phyloP scores from a whole-genome alignment of 202 grass and related monocot genomes.

The Zoysia matrella region DNA sequence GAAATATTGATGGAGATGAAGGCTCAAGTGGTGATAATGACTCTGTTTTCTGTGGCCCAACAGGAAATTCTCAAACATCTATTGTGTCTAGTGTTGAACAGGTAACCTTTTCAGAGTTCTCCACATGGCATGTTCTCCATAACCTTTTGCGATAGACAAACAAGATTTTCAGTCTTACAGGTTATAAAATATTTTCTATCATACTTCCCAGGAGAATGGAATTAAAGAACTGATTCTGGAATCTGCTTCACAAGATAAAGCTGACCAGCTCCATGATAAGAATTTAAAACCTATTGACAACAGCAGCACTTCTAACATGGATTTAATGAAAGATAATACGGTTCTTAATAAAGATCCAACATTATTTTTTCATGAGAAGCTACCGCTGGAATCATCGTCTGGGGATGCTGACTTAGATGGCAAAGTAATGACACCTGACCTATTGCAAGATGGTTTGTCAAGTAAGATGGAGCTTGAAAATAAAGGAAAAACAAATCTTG shows the following conservation, averaged over 20 bases:
- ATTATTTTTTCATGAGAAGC: conserved; percentile 78
- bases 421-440: conserved; percentile 44
- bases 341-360: conserved; percentile 79
- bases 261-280: conserved; percentile 27
- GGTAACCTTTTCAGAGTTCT: not conserved
- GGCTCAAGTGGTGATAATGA: conserved; percentile 58
- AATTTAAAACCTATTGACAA: conserved; percentile 43
- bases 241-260: conserved; percentile 27
- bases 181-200: conserved; percentile 30
- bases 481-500: conserved; percentile 51
- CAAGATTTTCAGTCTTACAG: conserved; percentile 9
- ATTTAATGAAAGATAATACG: conserved; percentile 55
- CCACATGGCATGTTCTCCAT: conserved; percentile 15
- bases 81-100: too few species aligned
- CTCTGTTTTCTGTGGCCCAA: conserved; percentile 43
- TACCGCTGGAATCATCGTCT: conserved; percentile 50
- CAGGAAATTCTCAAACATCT: conserved; percentile 39
- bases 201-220: conserved; percentile 64
- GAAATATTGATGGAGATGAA: conserved; percentile 75
- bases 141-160: conserved; percentile 13
- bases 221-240: conserved; percentile 53
- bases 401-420: conserved; percentile 51
- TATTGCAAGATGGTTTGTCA: not conserved
- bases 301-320: conserved; percentile 50
- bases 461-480: not conserved